A percentile compares a stretch with the other conserved stretches of the same genome.
Evolutionary conservation across 148 eudicot species (phyloP).

Genomic region (Amaranthus hypochondriacus): DNA sequence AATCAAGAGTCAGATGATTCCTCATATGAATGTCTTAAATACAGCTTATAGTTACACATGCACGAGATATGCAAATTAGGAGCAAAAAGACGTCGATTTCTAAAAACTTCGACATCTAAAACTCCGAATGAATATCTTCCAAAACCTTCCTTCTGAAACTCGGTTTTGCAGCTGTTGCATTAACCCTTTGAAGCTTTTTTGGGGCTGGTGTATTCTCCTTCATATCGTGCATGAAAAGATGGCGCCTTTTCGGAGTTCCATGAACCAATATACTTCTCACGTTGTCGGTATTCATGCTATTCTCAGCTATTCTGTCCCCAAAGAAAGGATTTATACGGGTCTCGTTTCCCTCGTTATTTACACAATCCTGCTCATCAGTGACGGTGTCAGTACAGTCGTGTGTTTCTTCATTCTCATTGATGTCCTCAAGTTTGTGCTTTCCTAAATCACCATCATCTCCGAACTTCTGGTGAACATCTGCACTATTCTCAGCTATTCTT

Average conservation of each 20-base stretch:
- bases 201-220: slow-evolving; percentile 42
- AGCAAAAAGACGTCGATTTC: slow-evolving; percentile 7
- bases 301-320: neutral
- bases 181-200: slow-evolving; percentile 29
- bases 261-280: slow-evolving; percentile 33
- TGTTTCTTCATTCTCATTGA: neutral
- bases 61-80: slow-evolving; percentile 26
- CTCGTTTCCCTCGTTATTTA: neutral
- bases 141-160: slow-evolving; percentile 38
- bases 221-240: slow-evolving; percentile 26
- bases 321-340: neutral
- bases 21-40: too few species aligned
- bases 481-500: too few species aligned
- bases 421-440: neutral
- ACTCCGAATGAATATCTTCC: slow-evolving; percentile 26
- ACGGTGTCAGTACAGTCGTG: neutral
- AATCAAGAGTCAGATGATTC: too few species aligned
- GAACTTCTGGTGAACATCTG: too few species aligned
- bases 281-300: neutral
- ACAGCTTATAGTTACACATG: neutral
- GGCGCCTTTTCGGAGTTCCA: slow-evolving; percentile 42
- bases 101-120: slow-evolving; percentile 6
- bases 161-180: slow-evolving; percentile 33
- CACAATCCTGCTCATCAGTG: neutral
- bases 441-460: neutral